Evolutionary conservation across 345 rosid genomes (phyloP), one percentile per base, ranked within the genome.

Genomic region (Camelina neglecta): DNA sequence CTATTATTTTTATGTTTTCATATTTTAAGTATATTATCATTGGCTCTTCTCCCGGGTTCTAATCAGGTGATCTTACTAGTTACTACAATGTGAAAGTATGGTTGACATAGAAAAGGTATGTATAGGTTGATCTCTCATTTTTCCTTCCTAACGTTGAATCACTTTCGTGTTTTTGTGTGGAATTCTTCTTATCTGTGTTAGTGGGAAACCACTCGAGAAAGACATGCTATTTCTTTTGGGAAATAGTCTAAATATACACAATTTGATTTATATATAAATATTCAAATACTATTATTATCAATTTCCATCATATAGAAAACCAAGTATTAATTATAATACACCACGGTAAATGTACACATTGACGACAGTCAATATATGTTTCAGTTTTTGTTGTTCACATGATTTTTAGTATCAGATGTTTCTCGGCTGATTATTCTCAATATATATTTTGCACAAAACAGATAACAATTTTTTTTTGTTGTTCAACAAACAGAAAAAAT

Each of bases 171-270:
- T 44, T 45, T 31, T 33, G 36, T 45, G 42, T 69, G 56, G 47
- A 70, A 57, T 35, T 36, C 10, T 33, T 71, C 58, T 21, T 47
- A 59, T 59, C 23, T 47, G 24, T 47, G 54, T 39, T 48, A 5
- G 36, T 59, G 23, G 57, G 47, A 31, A 20, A 35, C 44, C 57
- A 18, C 31, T 47, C 2, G 58, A 59, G 8, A 71, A 41, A 21
- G 49, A 48, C 49, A 59, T 66, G 48, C 36, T 18, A 7, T 9
- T 16, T 50, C 47, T 20, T 47, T 45, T 21, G 21, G 42, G 35
- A 70, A 58, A 70, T 58, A 45, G n/a, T 42, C 51, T 24, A 31
- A 1, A 11, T 18, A 29, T 60, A 60, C 5, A 11, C 29, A 42
- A 42, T 23, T 20, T 38, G 16, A 61, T 23, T 2, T 47, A 53